These are phyloP conservation scores for Inga laurina DNA, from an alignment of 306 rosid genomes.

Conservation along the genomic window DNA sequence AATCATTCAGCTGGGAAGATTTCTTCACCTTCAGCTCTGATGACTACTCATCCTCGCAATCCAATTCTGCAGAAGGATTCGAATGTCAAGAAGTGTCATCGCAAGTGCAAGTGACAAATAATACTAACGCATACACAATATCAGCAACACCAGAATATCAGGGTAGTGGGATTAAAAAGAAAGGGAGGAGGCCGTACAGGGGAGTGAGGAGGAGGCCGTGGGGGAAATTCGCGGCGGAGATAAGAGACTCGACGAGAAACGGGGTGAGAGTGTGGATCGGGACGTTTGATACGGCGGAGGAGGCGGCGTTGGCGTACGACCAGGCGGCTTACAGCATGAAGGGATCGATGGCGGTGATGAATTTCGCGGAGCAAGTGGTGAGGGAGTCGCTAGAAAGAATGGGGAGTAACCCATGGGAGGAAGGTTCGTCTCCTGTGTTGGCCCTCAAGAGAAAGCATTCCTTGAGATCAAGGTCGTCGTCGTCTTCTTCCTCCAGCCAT, in stretches of 20 bases:
- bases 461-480: conserved; percentile 31
- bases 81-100: conserved; percentile 49
- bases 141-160: not conserved
- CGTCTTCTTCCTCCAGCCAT: not conserved
- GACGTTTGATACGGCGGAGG: conserved; percentile 84
- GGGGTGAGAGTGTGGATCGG: conserved; percentile 95
- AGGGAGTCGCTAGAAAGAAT: conserved; percentile 48
- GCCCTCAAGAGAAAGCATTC: conserved; percentile 66
- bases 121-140: not conserved
- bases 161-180: not conserved
- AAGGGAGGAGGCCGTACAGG: conserved; percentile 41
- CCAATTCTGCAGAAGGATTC: conserved; percentile 9
- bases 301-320: conserved; percentile 91
- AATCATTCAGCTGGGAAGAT: conserved; percentile 33
- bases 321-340: conserved; percentile 80
- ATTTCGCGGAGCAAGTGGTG: conserved; percentile 64
- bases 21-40: conserved; percentile 25
- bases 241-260: conserved; percentile 81
- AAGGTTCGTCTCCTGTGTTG: conserved; percentile 68
- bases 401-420: conserved; percentile 30
- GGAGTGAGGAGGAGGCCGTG: conserved; percentile 93
- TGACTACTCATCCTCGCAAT: conserved; percentile 27
- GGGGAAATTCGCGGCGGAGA: conserved; percentile 95
- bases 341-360: conserved; percentile 76
- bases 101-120: not conserved